Conservation (phyloP, 2,329 filamentous ascomycete genomes). For the Pseudogymnoascus sp. region DNA sequence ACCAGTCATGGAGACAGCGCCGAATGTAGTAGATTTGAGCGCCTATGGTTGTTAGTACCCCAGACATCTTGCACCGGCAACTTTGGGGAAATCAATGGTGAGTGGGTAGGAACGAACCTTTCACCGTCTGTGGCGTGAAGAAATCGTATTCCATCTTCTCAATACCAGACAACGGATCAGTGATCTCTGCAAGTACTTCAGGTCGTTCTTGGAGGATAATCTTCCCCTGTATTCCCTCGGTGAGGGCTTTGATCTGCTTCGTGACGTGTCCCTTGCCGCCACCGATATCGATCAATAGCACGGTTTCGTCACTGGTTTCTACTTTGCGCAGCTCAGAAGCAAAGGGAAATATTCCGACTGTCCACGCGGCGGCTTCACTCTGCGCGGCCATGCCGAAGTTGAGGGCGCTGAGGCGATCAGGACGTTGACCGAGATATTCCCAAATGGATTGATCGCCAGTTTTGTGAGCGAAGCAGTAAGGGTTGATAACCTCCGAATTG, state of each 20-base stretch:
- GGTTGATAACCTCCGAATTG: constrained; percentile 18
- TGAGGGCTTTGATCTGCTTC: constrained; percentile 13
- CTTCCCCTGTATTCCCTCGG: constrained; percentile 12
- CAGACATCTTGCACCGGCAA: background rate
- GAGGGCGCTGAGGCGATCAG: constrained; percentile 22
- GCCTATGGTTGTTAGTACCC: constrained; percentile 15
- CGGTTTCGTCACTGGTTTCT: constrained; percentile 19
- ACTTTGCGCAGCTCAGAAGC: constrained; percentile 16
- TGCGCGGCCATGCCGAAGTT: constrained; percentile 24
- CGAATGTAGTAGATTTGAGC: constrained; percentile 30
- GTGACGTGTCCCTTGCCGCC: constrained; percentile 15
- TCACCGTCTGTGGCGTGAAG: constrained; percentile 27
- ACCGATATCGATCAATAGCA: constrained; percentile 19
- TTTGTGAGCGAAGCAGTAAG: constrained; percentile 23
- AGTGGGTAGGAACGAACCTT: constrained; percentile 3
- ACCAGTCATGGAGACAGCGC: constrained; percentile 34
- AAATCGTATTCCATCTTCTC: constrained; percentile 25
- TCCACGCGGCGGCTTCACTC: constrained; percentile 11
- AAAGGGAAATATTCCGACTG: constrained; percentile 20
- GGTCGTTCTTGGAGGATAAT: constrained; percentile 17
- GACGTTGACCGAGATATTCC: constrained; percentile 21
- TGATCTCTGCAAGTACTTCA: constrained; percentile 11
- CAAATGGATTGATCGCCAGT: constrained; percentile 21
- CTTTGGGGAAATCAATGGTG: background rate
- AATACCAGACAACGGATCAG: constrained; percentile 15